A percentile compares a stretch with the other conserved stretches of the same genome.
Evolutionary conservation across 1,284 basidiomycete genomes (phyloP).

Genomic region (Malassezia vespertilionis): DNA sequence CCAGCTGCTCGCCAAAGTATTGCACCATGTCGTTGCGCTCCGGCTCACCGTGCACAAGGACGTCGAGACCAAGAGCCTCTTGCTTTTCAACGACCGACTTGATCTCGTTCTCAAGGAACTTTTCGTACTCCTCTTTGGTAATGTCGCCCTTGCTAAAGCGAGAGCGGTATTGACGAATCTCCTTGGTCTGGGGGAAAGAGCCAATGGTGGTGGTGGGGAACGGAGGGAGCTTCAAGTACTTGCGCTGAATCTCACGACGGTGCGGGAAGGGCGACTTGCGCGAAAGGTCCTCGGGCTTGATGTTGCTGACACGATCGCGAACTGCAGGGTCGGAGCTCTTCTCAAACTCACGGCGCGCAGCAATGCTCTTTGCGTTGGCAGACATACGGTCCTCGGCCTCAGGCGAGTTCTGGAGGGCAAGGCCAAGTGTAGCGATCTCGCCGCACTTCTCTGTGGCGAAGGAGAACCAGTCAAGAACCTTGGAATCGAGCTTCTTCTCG

Average conservation of each 20-base stretch:
- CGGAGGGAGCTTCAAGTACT: conserved; percentile 79
- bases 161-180: conserved; percentile 56
- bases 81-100: conserved; percentile 89
- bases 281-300: conserved; percentile 76
- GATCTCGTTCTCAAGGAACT: conserved; percentile 98
- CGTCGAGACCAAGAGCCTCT: conserved; percentile 87
- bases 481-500: conserved; percentile 78
- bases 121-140: conserved; percentile 77
- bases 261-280: conserved; percentile 81
- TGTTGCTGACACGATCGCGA: conserved; percentile 84
- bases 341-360: conserved; percentile 92
- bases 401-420: conserved; percentile 34
- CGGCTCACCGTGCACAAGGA: conserved; percentile 97
- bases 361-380: conserved; percentile 75
- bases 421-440: conserved; percentile 78
- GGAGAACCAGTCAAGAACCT: conserved; percentile 97
- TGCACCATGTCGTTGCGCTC: conserved; percentile 99
- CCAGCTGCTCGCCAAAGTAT: conserved; percentile 96
- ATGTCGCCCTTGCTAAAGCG: conserved; percentile 76
- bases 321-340: conserved; percentile 85
- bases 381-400: conserved; percentile 31
- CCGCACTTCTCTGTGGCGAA: conserved; percentile 93
- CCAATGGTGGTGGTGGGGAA: conserved; percentile 99
- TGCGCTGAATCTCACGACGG: conserved; percentile 79
- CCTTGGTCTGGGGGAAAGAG: conserved; percentile 93